These are phyloP conservation scores for Curvularia hawaiiensis DNA, from an alignment of 2,329 filamentous ascomycete species.

Conservation along the genomic window DNA sequence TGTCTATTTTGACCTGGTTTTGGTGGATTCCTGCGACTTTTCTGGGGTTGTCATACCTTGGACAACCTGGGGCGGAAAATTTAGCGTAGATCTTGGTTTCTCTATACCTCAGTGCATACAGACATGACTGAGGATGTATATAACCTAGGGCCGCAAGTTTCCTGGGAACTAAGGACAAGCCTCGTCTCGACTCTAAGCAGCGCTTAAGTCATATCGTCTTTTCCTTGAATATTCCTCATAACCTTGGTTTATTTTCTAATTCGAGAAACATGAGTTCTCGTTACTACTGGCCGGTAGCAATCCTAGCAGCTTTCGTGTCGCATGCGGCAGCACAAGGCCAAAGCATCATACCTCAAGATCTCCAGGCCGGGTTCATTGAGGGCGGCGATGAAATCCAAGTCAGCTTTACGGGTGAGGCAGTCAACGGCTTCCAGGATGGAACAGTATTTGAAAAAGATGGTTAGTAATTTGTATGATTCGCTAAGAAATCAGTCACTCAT, in stretches of 20 bases:
- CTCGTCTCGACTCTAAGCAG: not conserved
- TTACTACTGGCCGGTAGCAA: slow-evolving; percentile 8
- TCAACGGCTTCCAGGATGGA: slow-evolving; percentile 37
- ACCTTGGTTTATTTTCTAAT: not conserved
- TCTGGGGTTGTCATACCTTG: slow-evolving; percentile 11
- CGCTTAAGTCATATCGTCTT: not conserved
- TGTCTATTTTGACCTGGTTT: slow-evolving; percentile 14
- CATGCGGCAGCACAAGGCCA: slow-evolving; percentile 17
- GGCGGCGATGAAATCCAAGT: slow-evolving; percentile 35
- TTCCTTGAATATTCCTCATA: not conserved
- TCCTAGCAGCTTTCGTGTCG: slow-evolving; percentile 6
- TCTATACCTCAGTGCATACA: slow-evolving; percentile 17
- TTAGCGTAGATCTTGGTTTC: slow-evolving; percentile 14
- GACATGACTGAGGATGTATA: slow-evolving; percentile 19
- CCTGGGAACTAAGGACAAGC: not conserved
- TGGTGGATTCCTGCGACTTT: slow-evolving; percentile 8
- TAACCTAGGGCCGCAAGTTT: slow-evolving; percentile 19
- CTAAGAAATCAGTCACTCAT: slow-evolving; percentile 11
- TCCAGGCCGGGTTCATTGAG: slow-evolving; percentile 25
- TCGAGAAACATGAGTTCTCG: slow-evolving; percentile 18
- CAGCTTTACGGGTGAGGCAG: slow-evolving; percentile 32
- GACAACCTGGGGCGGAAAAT: slow-evolving; percentile 24
- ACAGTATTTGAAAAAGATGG: slow-evolving; percentile 33
- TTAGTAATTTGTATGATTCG: slow-evolving; percentile 13
- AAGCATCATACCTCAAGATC: slow-evolving; percentile 23